Evolutionary conservation across 2,329 filamentous ascomycete species (phyloP).

Genomic region (Diaporthe vexans): DNA sequence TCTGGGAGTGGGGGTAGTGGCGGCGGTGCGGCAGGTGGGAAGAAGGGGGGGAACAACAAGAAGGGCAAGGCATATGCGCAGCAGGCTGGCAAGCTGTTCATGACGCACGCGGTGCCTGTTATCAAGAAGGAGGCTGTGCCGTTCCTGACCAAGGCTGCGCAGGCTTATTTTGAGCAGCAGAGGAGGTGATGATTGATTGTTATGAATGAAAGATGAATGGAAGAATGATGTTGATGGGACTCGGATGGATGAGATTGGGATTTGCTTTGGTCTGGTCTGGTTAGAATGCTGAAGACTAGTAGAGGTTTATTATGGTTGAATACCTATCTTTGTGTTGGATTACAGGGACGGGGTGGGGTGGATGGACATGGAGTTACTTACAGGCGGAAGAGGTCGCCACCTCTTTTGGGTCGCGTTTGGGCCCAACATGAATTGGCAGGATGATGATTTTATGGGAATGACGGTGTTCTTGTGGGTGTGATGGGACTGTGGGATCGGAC

Average conservation of each 20-base stretch:
- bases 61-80: conserved; percentile 39
- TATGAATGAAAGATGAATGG: not conserved
- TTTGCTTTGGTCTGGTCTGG: too few species aligned
- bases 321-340: not conserved
- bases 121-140: conserved; percentile 43
- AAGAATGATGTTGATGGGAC: too few species aligned
- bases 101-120: conserved; percentile 41
- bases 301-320: not conserved
- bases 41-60: conserved; percentile 33
- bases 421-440: conserved; percentile 5
- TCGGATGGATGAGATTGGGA: too few species aligned
- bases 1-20: not conserved
- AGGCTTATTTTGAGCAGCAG: conserved; percentile 40
- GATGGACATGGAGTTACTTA: conserved; percentile 13
- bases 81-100: conserved; percentile 41
- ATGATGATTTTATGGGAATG: not conserved
- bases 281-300: conserved; percentile 15
- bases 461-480: not conserved
- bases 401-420: not conserved
- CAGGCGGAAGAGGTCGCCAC: conserved; percentile 31
- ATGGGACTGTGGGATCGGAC: not conserved
- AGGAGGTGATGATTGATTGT: not conserved
- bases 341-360: not conserved
- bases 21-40: not conserved
- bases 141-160: conserved; percentile 41